Base-by-base conservation (phyloP, 176 grass and related monocot genomes). In the Pharus latifolius region DNA sequence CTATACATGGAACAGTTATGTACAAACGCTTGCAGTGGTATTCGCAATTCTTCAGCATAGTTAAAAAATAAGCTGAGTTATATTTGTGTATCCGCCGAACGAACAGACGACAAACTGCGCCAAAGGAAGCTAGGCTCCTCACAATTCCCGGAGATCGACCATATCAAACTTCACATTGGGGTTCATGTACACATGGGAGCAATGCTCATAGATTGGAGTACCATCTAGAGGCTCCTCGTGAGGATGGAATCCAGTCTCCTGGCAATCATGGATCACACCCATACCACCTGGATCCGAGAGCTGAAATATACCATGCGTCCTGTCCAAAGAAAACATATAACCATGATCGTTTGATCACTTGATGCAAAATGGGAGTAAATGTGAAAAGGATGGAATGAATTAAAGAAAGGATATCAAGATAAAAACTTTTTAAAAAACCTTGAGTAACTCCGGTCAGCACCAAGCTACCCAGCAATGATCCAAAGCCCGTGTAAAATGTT, bases 241-340 rank as follows among this genome's bases (percentile, higher is more conserved):
- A 15, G 96, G 96, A 80, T 99, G 96, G 79, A 99, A 99, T 46
- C 96, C 96, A 49, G 82, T 83, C 78, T 94, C 95, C 32, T 85
- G 84, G 70, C 96, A 99, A 73, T 99, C 84, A 52, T 93, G 90
- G 54, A 99, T 95, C 51, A 99, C 79, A 22, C 82, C 75, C 60
- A 99, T 85, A 59, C 96, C 96, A 48, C 87, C 82, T 23, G 96
- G 96, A 84, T 99, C 90, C n/a, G 90, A 84, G 22, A 99, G 85
- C 75, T 95, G 96, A 84, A 99, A 95, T 91, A 99, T 99, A 54
- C 96, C 96, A 50, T 99, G 90, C 66, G 77, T 99, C 81, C 96
- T 95, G 75, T 65, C 53, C 49, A 81, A 74, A 84, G 56, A 80
- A 68, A 89, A 74, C 28, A 65, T 52, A 24, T 72, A 60, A 44